Conservation (phyloP, 768 basidiomycete genomes). For the Sporobolomyces roseus region DNA sequence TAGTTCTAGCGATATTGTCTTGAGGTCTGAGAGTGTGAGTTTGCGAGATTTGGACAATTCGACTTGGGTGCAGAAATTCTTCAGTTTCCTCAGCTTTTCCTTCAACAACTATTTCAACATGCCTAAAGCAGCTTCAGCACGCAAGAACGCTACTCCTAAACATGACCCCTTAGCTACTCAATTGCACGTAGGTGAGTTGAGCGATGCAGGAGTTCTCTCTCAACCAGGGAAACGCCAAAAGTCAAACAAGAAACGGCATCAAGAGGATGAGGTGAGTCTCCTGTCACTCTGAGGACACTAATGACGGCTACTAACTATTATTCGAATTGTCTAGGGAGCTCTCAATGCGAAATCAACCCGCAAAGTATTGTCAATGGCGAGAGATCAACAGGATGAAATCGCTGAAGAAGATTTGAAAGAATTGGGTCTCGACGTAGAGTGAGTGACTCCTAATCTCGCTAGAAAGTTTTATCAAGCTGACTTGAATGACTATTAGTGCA, state of each 20-base stretch:
- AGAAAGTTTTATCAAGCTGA: too few relatives aligned
- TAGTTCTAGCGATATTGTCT: too few relatives aligned
- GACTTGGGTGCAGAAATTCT: conserved; percentile 3
- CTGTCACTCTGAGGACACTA: conserved; percentile 10
- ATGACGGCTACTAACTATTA: neutral
- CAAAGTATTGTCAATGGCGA: conserved; percentile 85
- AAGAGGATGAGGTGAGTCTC: conserved; percentile 57
- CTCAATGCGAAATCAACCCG: conserved; percentile 76
- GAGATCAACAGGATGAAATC: conserved; percentile 73
- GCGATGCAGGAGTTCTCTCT: conserved; percentile 34
- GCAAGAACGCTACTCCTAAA: conserved; percentile 20
- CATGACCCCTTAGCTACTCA: conserved; percentile 86
- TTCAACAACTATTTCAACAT: neutral
- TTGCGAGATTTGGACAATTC: too few relatives aligned
- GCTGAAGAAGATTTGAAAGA: conserved; percentile 43
- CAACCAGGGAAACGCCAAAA: conserved; percentile 50
- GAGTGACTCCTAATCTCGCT: conserved; percentile 3
- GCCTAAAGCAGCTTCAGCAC: conserved; percentile 15
- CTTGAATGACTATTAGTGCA: conserved; percentile 14
- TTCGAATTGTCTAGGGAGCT: conserved; percentile 55
- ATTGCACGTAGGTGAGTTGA: conserved; percentile 67
- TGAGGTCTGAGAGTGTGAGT: neutral
- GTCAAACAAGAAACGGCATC: conserved; percentile 56
- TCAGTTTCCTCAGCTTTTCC: neutral
- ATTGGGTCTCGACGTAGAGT: conserved; percentile 34